A percentile compares a stretch with the other conserved stretches of the same genome.
phyloP scores from a whole-genome alignment of 2,329 filamentous ascomycete species.

The Akanthomyces lecanii region DNA sequence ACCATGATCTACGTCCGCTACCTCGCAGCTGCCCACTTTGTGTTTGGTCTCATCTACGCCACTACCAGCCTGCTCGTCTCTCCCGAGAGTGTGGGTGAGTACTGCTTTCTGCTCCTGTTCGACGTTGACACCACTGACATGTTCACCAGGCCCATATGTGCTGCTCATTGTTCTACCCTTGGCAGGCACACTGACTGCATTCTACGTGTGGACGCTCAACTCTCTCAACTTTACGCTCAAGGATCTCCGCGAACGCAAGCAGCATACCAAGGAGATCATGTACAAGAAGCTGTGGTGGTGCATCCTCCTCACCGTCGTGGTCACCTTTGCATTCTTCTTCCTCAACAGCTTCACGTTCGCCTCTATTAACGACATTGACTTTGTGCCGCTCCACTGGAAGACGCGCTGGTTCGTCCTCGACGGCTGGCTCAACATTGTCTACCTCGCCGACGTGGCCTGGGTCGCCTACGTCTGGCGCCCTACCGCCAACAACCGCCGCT shows the following conservation, averaged over 20 bases:
- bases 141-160: constrained; percentile 67
- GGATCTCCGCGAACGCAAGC: constrained; percentile 89
- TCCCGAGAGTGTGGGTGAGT: constrained; percentile 72
- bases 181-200: constrained; percentile 86
- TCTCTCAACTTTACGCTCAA: constrained; percentile 93
- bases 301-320: constrained; percentile 83
- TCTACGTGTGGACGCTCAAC: constrained; percentile 98
- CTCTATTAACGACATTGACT: constrained; percentile 76
- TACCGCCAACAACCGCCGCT: constrained; percentile 92
- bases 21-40: constrained; percentile 86
- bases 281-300: constrained; percentile 99
- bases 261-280: constrained; percentile 90
- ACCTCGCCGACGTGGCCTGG: constrained; percentile 88
- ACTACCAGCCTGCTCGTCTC: constrained; percentile 84
- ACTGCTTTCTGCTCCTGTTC: background rate
- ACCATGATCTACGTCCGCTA: constrained; percentile 93
- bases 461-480: constrained; percentile 95
- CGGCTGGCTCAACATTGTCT: constrained; percentile 95
- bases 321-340: constrained; percentile 98
- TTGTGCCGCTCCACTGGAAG: constrained; percentile 96
- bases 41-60: constrained; percentile 91
- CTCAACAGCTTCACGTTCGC: constrained; percentile 96
- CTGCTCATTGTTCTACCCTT: constrained; percentile 90
- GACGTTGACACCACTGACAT: constrained; percentile 21
- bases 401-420: constrained; percentile 95